These are phyloP conservation scores for Coemansia sp. DNA, from an alignment of 192 early-diverging fungal species.

Conservation along the genomic window DNA sequence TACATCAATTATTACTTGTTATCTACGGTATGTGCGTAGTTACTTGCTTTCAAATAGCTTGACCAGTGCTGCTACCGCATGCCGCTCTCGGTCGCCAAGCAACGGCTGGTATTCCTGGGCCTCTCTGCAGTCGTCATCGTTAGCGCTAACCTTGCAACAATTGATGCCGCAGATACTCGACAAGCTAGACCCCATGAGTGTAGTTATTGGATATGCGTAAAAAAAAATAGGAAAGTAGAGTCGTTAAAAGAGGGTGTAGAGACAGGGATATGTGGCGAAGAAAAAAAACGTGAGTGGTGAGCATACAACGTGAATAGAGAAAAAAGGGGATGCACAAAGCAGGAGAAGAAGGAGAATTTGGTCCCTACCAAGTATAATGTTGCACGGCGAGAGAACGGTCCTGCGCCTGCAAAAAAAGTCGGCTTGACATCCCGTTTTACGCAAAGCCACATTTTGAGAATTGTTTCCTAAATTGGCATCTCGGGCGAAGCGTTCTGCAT, in stretches of 20 bases:
- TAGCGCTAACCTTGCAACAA: background rate
- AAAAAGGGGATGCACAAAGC: background rate
- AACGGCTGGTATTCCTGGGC: constrained; percentile 31
- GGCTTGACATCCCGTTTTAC: background rate
- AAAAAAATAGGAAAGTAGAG: background rate
- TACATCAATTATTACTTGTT: background rate
- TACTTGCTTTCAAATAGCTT: constrained; percentile 42
- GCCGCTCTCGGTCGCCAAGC: constrained; percentile 36
- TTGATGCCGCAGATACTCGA: background rate
- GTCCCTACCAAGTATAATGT: background rate
- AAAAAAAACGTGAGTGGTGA: background rate
- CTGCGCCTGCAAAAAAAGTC: background rate
- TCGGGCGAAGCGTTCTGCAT: background rate
- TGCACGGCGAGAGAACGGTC: background rate
- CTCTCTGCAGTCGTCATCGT: background rate
- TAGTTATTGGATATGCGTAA: background rate
- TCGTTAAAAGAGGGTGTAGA: background rate
- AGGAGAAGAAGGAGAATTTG: background rate
- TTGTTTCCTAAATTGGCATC: background rate
- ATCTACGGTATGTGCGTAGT: background rate
- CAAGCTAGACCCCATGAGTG: constrained; percentile 5
- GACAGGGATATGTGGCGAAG: background rate
- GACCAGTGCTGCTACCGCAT: constrained; percentile 39
- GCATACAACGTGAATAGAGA: background rate
- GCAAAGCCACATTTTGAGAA: constrained; percentile 4